phyloP scores from a whole-genome alignment of 1,284 basidiomycete genomes.

The Coniferiporia sulphurascens region DNA sequence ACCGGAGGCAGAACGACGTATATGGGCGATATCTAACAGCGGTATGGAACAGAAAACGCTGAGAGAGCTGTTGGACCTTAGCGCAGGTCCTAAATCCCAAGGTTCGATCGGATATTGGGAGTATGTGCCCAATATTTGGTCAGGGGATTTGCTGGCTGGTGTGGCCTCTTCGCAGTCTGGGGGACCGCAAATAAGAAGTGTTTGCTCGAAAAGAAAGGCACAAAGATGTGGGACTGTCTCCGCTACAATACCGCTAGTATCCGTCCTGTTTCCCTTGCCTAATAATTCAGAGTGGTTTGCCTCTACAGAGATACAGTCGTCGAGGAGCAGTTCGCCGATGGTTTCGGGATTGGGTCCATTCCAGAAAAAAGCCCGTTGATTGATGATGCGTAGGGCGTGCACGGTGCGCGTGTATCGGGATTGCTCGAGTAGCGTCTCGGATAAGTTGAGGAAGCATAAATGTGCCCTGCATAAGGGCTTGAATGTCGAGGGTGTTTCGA shows the following conservation, averaged over 20 bases:
- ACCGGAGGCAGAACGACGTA: background rate
- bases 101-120: background rate
- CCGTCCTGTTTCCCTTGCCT: background rate
- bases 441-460: background rate
- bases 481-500: slow-evolving; percentile 2
- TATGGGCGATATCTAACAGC: background rate
- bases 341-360: background rate
- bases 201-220: slow-evolving; percentile 11
- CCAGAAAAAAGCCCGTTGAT: background rate
- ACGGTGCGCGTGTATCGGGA: slow-evolving; percentile 4
- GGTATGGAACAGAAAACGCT: background rate
- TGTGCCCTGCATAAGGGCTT: slow-evolving; percentile 4
- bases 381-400: background rate
- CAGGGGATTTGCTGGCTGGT: background rate
- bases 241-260: background rate
- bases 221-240: background rate
- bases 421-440: slow-evolving; percentile 10
- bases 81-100: slow-evolving; percentile 14
- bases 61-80: background rate
- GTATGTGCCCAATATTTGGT: background rate
- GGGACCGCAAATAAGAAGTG: slow-evolving; percentile 8
- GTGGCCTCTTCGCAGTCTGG: background rate
- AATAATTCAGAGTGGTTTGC: background rate
- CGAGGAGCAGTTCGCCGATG: slow-evolving; percentile 8
- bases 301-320: slow-evolving; percentile 1